Evolutionary conservation across 2,329 filamentous ascomycete species (phyloP).

Genomic region (Eutypa lata): DNA sequence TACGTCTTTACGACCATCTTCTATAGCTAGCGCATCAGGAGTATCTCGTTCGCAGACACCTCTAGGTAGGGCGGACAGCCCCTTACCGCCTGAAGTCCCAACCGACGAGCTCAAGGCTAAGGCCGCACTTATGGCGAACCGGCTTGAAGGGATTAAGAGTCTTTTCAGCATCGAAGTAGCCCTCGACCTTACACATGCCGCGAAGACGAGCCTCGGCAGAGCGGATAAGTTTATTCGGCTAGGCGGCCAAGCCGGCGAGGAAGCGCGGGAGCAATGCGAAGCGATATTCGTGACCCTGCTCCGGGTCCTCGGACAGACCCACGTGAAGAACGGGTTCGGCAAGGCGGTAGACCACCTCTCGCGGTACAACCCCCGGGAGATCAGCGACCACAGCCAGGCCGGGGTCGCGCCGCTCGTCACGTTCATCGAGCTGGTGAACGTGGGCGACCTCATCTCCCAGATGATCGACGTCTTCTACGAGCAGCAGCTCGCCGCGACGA

Average conservation of each 20-base stretch:
- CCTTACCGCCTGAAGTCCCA: slow-evolving; percentile 64
- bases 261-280: slow-evolving; percentile 84
- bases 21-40: slow-evolving; percentile 30
- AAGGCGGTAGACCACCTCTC: slow-evolving; percentile 89
- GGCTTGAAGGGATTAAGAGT: slow-evolving; percentile 89
- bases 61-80: slow-evolving; percentile 37
- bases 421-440: slow-evolving; percentile 95
- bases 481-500: slow-evolving; percentile 81
- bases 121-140: slow-evolving; percentile 93
- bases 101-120: slow-evolving; percentile 93
- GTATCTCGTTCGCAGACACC: slow-evolving; percentile 49
- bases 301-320: slow-evolving; percentile 77
- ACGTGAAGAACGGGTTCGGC: slow-evolving; percentile 91
- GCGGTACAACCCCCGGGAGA: slow-evolving; percentile 84
- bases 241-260: slow-evolving; percentile 74
- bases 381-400: slow-evolving; percentile 64
- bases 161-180: slow-evolving; percentile 97
- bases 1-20: slow-evolving; percentile 23
- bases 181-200: slow-evolving; percentile 80
- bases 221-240: slow-evolving; percentile 79
- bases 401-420: slow-evolving; percentile 90
- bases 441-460: slow-evolving; percentile 94
- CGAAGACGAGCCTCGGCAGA: slow-evolving; percentile 83
- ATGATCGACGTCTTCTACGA: slow-evolving; percentile 99
- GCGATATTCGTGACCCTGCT: slow-evolving; percentile 83